phyloP scores from a whole-genome alignment of 192 early-diverging fungal species.

The Backusella mclennaniae region DNA sequence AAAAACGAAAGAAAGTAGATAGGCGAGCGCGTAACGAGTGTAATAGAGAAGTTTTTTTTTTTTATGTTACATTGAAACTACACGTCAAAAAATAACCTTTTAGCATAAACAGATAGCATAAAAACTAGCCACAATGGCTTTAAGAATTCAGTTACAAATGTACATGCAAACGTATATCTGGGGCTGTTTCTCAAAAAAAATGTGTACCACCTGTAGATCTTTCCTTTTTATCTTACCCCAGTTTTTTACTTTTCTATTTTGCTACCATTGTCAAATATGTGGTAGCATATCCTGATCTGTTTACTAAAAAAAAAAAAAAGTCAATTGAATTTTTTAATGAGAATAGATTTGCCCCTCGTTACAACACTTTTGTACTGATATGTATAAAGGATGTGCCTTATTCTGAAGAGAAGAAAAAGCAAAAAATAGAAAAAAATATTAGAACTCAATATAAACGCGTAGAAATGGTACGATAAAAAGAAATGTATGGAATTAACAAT shows the following conservation, averaged over 20 bases:
- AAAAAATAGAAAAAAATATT: not conserved
- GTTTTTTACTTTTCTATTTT: not conserved
- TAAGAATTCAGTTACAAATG: not conserved
- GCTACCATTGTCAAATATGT: not conserved
- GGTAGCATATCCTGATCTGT: not conserved
- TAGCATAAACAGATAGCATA: not conserved
- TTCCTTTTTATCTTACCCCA: not conserved
- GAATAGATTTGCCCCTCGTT: not conserved
- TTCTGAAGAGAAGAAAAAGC: not conserved
- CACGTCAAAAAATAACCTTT: not conserved
- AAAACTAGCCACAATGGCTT: not conserved
- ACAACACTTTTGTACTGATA: not conserved
- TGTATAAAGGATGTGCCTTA: not conserved
- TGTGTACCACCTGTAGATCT: not conserved
- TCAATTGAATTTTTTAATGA: not conserved
- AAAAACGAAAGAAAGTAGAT: not conserved
- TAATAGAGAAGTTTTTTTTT: not conserved
- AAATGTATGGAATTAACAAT: not conserved
- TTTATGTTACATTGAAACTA: not conserved
- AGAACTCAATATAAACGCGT: not conserved
- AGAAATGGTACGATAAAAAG: not conserved
- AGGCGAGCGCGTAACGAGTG: not conserved
- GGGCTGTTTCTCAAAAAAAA: not conserved
- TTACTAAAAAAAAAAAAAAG: not conserved
- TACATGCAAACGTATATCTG: not conserved